Conservation (phyloP, 148 eudicot genomes). For the Rheum nobile region DNA sequence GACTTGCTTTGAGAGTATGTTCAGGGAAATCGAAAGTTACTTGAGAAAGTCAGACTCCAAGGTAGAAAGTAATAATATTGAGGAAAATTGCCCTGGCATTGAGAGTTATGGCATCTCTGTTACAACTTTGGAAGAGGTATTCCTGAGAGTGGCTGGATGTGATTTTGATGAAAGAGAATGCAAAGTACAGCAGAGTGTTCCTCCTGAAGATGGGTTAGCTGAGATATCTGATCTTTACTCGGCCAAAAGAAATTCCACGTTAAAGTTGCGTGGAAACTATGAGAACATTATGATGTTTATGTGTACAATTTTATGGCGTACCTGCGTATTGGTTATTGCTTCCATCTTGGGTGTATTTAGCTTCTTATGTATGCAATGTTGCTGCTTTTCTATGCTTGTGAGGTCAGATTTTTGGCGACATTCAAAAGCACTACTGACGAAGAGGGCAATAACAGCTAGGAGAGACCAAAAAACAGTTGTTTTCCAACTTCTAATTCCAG, state of each 20-base stretch:
- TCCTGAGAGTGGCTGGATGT: conserved; percentile 88
- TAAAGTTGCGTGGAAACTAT: conserved; percentile 36
- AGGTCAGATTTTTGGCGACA: conserved; percentile 90
- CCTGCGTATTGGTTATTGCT: conserved; percentile 34
- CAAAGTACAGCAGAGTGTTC: conserved; percentile 21
- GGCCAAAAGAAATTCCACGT: conserved; percentile 18
- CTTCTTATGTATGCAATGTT: conserved; percentile 54
- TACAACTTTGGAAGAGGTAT: conserved; percentile 95
- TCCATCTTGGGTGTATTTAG: conserved; percentile 37
- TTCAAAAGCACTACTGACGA: conserved; percentile 68
- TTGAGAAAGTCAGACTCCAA: conserved; percentile 47
- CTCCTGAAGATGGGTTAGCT: conserved; percentile 23
- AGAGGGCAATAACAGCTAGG: conserved; percentile 77
- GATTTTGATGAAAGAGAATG: conserved; percentile 53
- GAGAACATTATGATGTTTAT: conserved; percentile 29
- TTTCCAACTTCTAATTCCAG: conserved; percentile 91
- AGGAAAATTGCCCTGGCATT: conserved; percentile 44
- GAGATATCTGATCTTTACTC: conserved; percentile 29
- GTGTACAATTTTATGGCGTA: conserved; percentile 34
- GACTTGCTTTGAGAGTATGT: conserved; percentile 77
- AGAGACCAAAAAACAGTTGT: conserved; percentile 87
- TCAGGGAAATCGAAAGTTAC: conserved; percentile 78
- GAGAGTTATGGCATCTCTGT: conserved; percentile 97
- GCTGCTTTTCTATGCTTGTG: conserved; percentile 48
- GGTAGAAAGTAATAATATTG: conserved; percentile 18